Evolutionary conservation across 1,139 yeast genomes (phyloP).

Genomic region (Pichia kudriavzevii): DNA sequence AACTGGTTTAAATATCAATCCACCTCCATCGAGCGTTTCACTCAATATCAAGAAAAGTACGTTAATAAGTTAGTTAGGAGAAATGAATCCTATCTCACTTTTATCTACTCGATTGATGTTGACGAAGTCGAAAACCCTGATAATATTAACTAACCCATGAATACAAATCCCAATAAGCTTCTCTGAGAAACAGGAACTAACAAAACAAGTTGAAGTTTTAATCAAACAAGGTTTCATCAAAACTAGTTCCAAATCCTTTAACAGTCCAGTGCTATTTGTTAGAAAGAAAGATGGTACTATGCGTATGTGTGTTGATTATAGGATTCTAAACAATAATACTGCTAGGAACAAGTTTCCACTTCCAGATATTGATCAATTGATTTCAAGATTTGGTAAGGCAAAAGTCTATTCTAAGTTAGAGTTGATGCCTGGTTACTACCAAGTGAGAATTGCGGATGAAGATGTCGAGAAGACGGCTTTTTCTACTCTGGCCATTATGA

Average conservation of each 20-base stretch:
- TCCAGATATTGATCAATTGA: constrained; percentile 15
- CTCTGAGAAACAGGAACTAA: too few relatives aligned
- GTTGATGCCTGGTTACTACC: constrained; percentile 17
- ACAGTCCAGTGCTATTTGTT: background rate
- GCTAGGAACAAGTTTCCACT: constrained; percentile 21
- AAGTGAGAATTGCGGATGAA: constrained; percentile 12
- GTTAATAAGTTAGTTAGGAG: too few relatives aligned
- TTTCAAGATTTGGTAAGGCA: constrained; percentile 1
- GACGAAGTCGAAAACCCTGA: too few relatives aligned
- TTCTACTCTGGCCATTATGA: constrained; percentile 11
- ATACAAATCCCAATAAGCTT: too few relatives aligned
- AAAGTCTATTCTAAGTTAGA: constrained; percentile 16
- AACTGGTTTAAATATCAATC: too few relatives aligned
- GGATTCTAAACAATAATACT: constrained; percentile 22
- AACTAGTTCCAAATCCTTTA: background rate
- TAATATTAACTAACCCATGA: too few relatives aligned
- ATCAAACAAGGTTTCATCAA: background rate
- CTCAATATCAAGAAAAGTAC: too few relatives aligned
- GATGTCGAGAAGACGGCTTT: background rate
- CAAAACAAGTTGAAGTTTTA: background rate
- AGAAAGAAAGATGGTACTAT: constrained; percentile 16
- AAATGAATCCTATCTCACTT: too few relatives aligned
- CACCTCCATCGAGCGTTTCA: too few relatives aligned
- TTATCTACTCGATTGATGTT: too few relatives aligned
- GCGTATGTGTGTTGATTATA: constrained; percentile 23